Evolutionary conservation across 148 eudicot species (phyloP).

Genomic region (Camellia japonica): DNA sequence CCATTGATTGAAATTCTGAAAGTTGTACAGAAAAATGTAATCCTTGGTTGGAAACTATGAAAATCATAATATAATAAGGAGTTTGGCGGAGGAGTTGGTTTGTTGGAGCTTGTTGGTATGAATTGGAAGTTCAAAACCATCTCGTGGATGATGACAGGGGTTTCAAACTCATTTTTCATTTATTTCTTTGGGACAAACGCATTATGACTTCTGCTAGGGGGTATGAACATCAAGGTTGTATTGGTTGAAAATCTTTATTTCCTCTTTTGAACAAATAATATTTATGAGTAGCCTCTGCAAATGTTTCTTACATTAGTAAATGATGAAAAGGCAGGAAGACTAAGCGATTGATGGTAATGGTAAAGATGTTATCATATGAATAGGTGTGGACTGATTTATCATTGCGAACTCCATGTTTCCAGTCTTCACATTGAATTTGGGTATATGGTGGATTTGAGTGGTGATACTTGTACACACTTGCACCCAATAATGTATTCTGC

Average conservation of each 20-base stretch:
- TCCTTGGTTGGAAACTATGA: background rate
- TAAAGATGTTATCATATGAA: background rate
- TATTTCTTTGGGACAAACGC: background rate
- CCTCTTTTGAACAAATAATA: background rate
- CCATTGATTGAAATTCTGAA: background rate
- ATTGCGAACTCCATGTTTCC: background rate
- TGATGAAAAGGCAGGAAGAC: background rate
- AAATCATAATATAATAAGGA: background rate
- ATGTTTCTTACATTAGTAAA: background rate
- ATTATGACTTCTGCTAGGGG: too few relatives aligned
- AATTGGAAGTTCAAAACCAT: background rate
- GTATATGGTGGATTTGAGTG: background rate
- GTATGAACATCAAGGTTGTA: background rate
- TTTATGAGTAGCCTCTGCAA: background rate
- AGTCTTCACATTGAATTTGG: too few relatives aligned
- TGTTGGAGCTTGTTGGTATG: background rate
- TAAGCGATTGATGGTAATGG: background rate
- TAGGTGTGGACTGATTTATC: background rate
- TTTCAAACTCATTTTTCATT: background rate
- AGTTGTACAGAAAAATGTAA: background rate
- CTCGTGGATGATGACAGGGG: background rate
- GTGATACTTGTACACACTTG: background rate
- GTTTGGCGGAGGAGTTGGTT: background rate
- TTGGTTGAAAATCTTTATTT: background rate
- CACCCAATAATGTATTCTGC: background rate